Evolutionary conservation across 805 yeast genomes (phyloP), one percentile per base, ranked within the genome.

Genomic region (Saccharomyces kudriavzevii): DNA sequence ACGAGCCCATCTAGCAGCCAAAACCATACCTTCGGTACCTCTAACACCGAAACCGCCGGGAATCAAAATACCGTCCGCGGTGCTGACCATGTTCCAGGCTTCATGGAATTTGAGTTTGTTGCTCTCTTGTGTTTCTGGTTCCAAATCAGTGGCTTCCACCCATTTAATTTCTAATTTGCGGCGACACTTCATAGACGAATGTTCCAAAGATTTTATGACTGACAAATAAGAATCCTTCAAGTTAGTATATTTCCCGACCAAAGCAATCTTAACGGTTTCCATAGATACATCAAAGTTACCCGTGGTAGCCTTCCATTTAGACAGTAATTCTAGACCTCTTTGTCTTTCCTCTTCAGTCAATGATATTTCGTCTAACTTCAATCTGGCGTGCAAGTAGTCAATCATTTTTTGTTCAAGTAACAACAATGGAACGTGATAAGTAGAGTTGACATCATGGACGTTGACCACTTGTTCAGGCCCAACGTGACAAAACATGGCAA

Each of bases 11-110:
- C 88, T 86, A 52, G 97, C 96, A 56, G 98, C 99, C 40, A 88
- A 76, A 69, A 94, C 78, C 99, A 94, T 94, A 64, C 99, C 99
- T 74, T 94, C 98, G 55, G 89, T 89, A 74, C 99, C 99, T 72
- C 99, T 85, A 49, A 82, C 74, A 55, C 99, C 99, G 67, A 94
- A 94, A 1, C 99, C 99, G 68, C 99, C 99, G 43, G 99, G 99
- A 54, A 94, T 97, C 55, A 94, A 79, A 59, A 94, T 87, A 72
- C 99, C 98, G 71, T 94, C 96, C 26, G 98, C 96, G 64, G 86
- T 83, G 70, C 96, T 88, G 59, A 94, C 84, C 61, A 79, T 76
- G 65, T 89, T 92, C 99, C 99, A 94, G 51, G 98, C 96, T 71
- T 87, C 85, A 72, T 92, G 96, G 77, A 87, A 91, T 63, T 82